Evolutionary conservation across 2,329 filamentous ascomycete species (phyloP).

Genomic region (Moelleriella libera): DNA sequence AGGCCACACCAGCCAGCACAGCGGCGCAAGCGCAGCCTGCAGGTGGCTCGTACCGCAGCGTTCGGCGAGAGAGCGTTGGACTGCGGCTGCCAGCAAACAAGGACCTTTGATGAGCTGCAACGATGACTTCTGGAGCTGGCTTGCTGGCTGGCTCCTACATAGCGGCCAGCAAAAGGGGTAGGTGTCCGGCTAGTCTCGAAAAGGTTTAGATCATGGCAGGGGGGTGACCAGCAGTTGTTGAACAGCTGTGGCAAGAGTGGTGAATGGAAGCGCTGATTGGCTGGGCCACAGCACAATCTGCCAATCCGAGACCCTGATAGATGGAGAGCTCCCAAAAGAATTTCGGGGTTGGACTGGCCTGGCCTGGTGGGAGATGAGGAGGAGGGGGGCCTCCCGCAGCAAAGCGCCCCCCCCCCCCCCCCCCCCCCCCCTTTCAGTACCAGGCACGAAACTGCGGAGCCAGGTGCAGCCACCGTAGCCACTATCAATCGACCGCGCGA

Average conservation of each 20-base stretch:
- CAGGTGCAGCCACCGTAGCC: neutral
- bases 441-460: neutral
- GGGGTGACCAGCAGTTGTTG: neutral
- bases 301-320: constrained; percentile 4
- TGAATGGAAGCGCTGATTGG: constrained; percentile 1
- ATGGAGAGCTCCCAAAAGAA: neutral
- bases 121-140: neutral
- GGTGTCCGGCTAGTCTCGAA: constrained; percentile 11
- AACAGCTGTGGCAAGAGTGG: neutral
- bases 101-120: too few species aligned
- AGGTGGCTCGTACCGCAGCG: neutral
- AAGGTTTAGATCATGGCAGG: constrained; percentile 6
- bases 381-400: neutral
- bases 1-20: neutral
- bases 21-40: too few species aligned
- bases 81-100: too few species aligned
- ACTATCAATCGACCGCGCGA: neutral
- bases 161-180: constrained; percentile 19
- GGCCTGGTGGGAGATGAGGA: constrained; percentile 1
- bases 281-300: neutral
- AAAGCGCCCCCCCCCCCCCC: neutral
- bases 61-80: neutral
- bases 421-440: neutral
- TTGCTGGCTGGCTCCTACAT: constrained; percentile 6
- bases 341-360: neutral